Evolutionary conservation across 2,329 filamentous ascomycete genomes (phyloP).

Genomic region (Aspergillus sp.): DNA sequence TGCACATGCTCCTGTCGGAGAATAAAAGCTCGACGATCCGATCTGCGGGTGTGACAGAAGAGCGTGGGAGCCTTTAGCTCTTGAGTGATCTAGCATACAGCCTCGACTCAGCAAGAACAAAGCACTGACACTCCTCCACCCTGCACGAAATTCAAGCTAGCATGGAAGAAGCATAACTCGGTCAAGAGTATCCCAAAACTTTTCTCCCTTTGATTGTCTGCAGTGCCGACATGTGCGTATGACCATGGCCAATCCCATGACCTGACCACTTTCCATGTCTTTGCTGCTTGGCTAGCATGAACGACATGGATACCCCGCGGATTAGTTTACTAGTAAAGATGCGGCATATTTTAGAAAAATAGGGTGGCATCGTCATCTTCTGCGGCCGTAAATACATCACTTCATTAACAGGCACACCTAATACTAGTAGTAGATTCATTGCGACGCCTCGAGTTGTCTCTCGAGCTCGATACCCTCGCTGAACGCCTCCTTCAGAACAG

Average conservation of each 20-base stretch:
- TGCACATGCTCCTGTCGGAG: not conserved
- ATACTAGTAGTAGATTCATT: not conserved
- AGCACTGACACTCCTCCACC: conserved; percentile 6
- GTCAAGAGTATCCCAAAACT: not conserved
- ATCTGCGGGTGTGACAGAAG: not conserved
- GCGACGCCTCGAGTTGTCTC: conserved; percentile 29
- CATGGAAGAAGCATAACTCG: not conserved
- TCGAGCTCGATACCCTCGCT: conserved; percentile 46
- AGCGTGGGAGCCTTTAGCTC: not conserved
- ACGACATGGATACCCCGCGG: not conserved
- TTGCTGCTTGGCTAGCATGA: not conserved
- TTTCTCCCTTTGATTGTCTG: not conserved
- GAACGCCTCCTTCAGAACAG: conserved; percentile 42
- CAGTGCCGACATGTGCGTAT: not conserved
- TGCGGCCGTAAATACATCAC: conserved; percentile 12
- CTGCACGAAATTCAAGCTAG: not conserved
- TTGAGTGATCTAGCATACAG: not conserved
- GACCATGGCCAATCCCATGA: conserved; percentile 1
- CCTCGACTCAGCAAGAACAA: not conserved
- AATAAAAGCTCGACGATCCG: not conserved
- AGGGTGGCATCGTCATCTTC: conserved; percentile 2
- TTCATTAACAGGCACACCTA: not conserved
- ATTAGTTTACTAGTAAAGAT: not conserved
- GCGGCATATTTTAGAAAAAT: not conserved
- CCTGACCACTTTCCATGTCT: not conserved